Evolutionary conservation across 106 monocot genomes (phyloP), one percentile per base, ranked within the genome.

Genomic region (Gastrodia elata): DNA sequence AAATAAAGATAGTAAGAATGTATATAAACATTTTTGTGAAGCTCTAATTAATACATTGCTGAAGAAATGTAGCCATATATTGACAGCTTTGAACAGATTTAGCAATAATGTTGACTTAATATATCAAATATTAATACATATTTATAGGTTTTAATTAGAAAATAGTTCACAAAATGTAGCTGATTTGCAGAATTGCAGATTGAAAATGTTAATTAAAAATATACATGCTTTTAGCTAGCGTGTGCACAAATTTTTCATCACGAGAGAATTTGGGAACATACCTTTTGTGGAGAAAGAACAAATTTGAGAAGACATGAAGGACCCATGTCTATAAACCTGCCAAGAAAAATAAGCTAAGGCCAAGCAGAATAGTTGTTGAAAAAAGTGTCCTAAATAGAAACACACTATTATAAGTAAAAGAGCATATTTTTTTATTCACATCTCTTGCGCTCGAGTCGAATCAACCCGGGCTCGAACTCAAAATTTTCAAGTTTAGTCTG

Each of bases 251-350:
- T 11, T 61, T 32, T n/a, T 61, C 32, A 61, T 3, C 27, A 11
- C 22, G 32, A 6, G 30, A 11, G 20, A 61, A 61, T 32, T 61
- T 61, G 30, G 30, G 11, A 27, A 52, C 64, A 43, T 41, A 89
- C 92, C 92, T 92, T 87, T 89, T 8, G 77, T 57, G 61, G 92
- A 80, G 74, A 87, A 93, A 73, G 73, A 75, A 44, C 83, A 75
- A 24, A 76, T 22, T 25, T 87, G 86, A 34, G 74, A 25, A 67
- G 81, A 75, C 32, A 65, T 48, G 49, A 76, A 39, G 38, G 73
- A 73, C 68, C 68, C 79, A 75, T 77, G 83, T 39, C 75, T 76
- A 76, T 73, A 83, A 67, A 58, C 68, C 89, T 87, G 83, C 37
- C 27, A 49, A 25, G 3, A 22, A 39, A 68, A 64, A 64, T 38